These are phyloP conservation scores for Mycena sp. DNA, from an alignment of 1,284 basidiomycete genomes.

Conservation along the genomic window DNA sequence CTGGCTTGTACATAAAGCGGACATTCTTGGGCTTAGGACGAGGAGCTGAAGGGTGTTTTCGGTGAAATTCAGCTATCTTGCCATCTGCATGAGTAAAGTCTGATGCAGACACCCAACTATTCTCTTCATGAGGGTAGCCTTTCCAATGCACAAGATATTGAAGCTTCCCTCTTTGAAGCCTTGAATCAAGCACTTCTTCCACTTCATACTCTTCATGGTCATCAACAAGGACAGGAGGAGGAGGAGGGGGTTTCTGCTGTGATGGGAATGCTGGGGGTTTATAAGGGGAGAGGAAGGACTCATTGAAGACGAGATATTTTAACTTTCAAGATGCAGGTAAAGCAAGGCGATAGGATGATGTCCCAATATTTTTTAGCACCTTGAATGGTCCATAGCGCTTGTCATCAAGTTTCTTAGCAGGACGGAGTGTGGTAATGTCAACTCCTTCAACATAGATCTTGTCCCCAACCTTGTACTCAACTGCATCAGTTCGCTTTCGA, in stretches of 20 bases:
- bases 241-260: not conserved
- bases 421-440: too few relatives aligned
- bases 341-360: too few relatives aligned
- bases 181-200: slow-evolving; percentile 1
- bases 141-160: slow-evolving; percentile 7
- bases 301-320: not conserved
- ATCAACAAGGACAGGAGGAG: not conserved
- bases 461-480: not conserved
- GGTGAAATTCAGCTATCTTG: not conserved
- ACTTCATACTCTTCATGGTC: slow-evolving; percentile 9
- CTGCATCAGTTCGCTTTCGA: not conserved
- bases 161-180: not conserved
- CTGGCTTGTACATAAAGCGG: not conserved
- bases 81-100: not conserved
- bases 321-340: not conserved
- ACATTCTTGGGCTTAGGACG: not conserved
- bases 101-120: not conserved
- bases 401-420: too few relatives aligned
- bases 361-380: too few relatives aligned
- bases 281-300: not conserved
- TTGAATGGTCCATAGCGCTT: too few relatives aligned
- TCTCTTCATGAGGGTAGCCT: not conserved
- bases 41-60: not conserved
- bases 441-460: not conserved
- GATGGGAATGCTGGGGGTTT: not conserved